Evolutionary conservation across 2,329 filamentous ascomycete genomes (phyloP), one percentile per base, ranked within the genome.

Genomic region (Aspergillus vadensis): DNA sequence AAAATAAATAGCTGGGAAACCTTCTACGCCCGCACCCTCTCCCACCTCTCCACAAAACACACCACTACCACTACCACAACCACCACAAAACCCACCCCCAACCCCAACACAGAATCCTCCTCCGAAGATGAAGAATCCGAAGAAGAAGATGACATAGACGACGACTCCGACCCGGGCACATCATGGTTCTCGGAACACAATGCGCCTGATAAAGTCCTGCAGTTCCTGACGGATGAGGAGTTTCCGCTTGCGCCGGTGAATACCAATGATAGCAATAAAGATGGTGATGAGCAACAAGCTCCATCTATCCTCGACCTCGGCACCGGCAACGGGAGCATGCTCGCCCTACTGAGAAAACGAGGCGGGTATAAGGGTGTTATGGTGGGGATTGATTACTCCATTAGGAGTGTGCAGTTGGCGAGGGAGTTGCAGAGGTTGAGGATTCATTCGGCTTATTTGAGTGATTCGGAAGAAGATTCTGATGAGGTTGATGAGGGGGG

Each of bases 141-240:
- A 56, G 74, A 80, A 62, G 94, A 95, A 78, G 86, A 93, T 76
- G 79, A 86, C 57, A 76, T 85, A 63, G 87, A 96, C 78, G 86
- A 91, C 9, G 78, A 85, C 59, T 91, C 97, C 10, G 77, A 81
- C 80, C 89, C 89, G 61, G 94, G 94, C 67, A 96, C 92, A 30
- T 88, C 95, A 69, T 99, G 95, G 95, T 99, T 99, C 83, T 90
- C 92, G 74, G 95, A 98, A 79, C 91, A 92, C 32, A 87, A 90
- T 71, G 95, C 95, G 63, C 91, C 97, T 72, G 83, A 88, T 63
- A 93, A 93, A 72, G 87, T 96, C 61, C 77, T 96, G 23, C 76
- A 80, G 9, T 92, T 89, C 74, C 84, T 96, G 7, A 80, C 80
- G 3, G 77, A 80, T 3, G 76, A 80, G 14, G 76, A 76, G 1